A percentile compares a stretch with the other conserved stretches of the same genome.
These are phyloP conservation scores for Backusella luteola DNA, from an alignment of 192 early-diverging fungal genomes.

Conservation along the genomic window DNA sequence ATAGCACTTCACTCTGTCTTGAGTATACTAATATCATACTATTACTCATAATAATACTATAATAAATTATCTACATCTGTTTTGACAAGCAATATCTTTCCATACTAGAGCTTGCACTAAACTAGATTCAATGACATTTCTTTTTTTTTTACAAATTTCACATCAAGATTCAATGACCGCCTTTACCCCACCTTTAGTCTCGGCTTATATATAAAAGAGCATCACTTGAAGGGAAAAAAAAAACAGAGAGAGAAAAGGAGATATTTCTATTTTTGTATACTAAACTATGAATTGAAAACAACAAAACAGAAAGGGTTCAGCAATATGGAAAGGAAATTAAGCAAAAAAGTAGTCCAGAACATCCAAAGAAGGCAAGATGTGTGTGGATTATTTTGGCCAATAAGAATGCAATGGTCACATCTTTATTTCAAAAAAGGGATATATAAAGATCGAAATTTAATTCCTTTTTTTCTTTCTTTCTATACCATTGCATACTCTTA, in stretches of 20 bases:
- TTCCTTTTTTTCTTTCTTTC: background rate
- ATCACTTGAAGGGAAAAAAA: background rate
- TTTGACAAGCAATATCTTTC: background rate
- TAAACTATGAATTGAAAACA: background rate
- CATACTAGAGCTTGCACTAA: background rate
- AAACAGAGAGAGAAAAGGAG: background rate
- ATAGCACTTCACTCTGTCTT: too few species aligned
- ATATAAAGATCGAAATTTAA: slow-evolving; percentile 4
- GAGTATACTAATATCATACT: background rate
- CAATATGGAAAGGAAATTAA: background rate
- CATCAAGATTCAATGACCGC: background rate
- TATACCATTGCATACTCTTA: background rate
- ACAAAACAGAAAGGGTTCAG: background rate
- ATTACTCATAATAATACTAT: background rate
- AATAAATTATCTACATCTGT: too few species aligned
- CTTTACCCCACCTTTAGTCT: background rate
- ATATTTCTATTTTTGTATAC: background rate
- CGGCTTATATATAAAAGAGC: background rate
- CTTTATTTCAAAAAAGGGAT: background rate
- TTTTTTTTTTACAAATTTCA: background rate
- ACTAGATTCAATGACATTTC: background rate
- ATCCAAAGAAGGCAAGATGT: background rate
- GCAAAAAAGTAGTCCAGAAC: background rate
- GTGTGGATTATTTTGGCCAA: background rate
- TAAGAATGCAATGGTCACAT: background rate